phyloP scores from a whole-genome alignment of 2,329 filamentous ascomycete genomes.

The Penicillium oxalicum region DNA sequence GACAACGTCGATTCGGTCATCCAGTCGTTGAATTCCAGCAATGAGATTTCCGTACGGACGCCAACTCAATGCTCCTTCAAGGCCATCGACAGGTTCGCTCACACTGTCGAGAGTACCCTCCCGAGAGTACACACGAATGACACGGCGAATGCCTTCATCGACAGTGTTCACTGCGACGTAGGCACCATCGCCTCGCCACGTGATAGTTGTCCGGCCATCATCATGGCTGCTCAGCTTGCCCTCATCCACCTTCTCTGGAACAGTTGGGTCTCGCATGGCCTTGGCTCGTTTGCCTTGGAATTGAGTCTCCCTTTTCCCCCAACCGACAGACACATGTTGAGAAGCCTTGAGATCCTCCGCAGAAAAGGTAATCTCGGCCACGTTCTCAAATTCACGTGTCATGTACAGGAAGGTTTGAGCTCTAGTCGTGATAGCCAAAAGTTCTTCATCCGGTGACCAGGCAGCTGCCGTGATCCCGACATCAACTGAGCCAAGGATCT shows the following conservation, averaged over 20 bases:
- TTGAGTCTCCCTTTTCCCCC: constrained; percentile 97
- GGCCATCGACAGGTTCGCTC: constrained; percentile 85
- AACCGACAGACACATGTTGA: constrained; percentile 91
- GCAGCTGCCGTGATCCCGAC: constrained; percentile 80
- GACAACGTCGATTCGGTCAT: constrained; percentile 68
- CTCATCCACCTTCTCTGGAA: constrained; percentile 85
- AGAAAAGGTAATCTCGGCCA: constrained; percentile 67
- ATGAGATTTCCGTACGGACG: constrained; percentile 84
- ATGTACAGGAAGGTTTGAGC: constrained; percentile 79
- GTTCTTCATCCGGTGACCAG: constrained; percentile 94
- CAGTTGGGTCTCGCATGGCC: constrained; percentile 84
- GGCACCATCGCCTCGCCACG: constrained; percentile 90
- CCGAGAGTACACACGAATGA: constrained; percentile 83
- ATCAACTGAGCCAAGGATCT: constrained; percentile 92
- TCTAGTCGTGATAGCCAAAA: constrained; percentile 76
- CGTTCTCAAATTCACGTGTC: constrained; percentile 82
- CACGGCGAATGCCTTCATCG: constrained; percentile 62
- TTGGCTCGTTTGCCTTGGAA: constrained; percentile 87
- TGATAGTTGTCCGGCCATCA: constrained; percentile 65
- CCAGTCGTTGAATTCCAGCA: constrained; percentile 71
- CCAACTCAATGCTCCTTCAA: constrained; percentile 88
- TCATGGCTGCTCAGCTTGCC: constrained; percentile 71
- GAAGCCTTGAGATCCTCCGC: constrained; percentile 76
- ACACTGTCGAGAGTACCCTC: constrained; percentile 88
- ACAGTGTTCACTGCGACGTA: constrained; percentile 81